Percentiles rank a stretch among this genome's conserved stretches.
Evolutionary conservation across 306 rosid species (phyloP).

Genomic region (Boehmeria nivea): DNA sequence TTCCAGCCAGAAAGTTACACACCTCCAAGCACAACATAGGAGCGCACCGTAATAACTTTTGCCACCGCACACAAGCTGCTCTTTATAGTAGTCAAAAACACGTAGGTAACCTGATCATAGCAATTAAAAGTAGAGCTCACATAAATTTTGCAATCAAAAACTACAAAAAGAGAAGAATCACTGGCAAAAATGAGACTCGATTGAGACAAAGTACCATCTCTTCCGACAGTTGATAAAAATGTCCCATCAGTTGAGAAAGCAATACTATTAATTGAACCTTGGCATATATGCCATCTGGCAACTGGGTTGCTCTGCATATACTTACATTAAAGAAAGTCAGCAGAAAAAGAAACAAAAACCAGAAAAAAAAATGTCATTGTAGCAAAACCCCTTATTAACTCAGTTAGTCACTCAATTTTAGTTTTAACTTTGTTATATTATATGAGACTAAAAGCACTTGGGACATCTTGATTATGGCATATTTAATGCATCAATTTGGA

Average conservation of each 20-base stretch:
- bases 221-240: conserved; percentile 80
- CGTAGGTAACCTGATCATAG: conserved; percentile 73
- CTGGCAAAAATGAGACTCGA: conserved; percentile 8
- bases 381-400: too few species aligned
- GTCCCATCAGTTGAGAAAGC: conserved; percentile 84
- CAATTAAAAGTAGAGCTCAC: conserved; percentile 21
- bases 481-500: too few species aligned
- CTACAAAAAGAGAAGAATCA: conserved; percentile 4
- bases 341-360: conserved; percentile 1
- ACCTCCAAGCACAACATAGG: conserved; percentile 98
- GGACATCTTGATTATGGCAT: too few species aligned
- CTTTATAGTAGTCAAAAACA: conserved; percentile 83
- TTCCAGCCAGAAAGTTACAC: conserved; percentile 17
- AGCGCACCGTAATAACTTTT: conserved; percentile 98
- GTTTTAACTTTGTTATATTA: too few species aligned
- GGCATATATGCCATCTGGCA: conserved; percentile 98
- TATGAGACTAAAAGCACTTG: too few species aligned
- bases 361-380: neutral
- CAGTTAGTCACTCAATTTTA: too few species aligned
- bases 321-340: neutral
- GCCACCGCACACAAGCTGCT: conserved; percentile 88
- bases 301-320: conserved; percentile 80
- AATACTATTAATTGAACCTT: conserved; percentile 72
- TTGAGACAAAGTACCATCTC: conserved; percentile 69
- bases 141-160: neutral